These are phyloP conservation scores for Paspalum notatum DNA, from an alignment of 176 grass and related monocot species.

Conservation along the genomic window DNA sequence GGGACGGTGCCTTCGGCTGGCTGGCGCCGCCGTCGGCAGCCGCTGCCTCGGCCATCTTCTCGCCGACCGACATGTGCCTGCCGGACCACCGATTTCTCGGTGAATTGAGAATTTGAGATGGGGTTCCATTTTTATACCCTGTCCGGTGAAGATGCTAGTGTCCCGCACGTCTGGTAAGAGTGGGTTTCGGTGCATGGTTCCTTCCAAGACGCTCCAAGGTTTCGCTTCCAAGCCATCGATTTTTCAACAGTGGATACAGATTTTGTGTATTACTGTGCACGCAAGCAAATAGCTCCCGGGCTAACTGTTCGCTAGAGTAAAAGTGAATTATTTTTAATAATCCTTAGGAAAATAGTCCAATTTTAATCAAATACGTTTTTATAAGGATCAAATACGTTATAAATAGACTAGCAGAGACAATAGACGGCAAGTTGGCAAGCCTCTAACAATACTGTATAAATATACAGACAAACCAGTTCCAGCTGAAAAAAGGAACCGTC, in stretches of 20 bases:
- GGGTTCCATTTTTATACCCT: constrained; percentile 21
- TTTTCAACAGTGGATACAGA: background rate
- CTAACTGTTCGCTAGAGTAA: background rate
- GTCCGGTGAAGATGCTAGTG: constrained; percentile 39
- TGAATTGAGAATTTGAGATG: background rate
- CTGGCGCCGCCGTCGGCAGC: background rate
- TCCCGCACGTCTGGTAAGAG: constrained; percentile 65
- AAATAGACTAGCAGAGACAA: too few relatives aligned
- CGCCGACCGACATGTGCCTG: constrained; percentile 32
- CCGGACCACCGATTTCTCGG: background rate
- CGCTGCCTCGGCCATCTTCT: constrained; percentile 6
- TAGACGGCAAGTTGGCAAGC: too few relatives aligned
- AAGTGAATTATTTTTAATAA: background rate
- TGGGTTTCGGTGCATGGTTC: constrained; percentile 49
- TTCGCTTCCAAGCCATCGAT: constrained; percentile 58
- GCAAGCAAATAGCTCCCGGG: constrained; percentile 20
- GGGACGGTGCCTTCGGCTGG: constrained; percentile 9
- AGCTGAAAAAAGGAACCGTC: too few relatives aligned
- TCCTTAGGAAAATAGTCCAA: too few relatives aligned
- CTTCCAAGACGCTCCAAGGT: constrained; percentile 46
- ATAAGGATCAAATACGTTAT: too few relatives aligned
- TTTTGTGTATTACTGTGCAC: constrained; percentile 17
- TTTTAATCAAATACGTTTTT: too few relatives aligned
- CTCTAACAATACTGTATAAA: too few relatives aligned
- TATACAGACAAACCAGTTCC: too few relatives aligned